A percentile compares a stretch with the other conserved stretches of the same genome.
Conservation (phyloP, 345 rosid species). For the Streptanthus diversifolius region DNA sequence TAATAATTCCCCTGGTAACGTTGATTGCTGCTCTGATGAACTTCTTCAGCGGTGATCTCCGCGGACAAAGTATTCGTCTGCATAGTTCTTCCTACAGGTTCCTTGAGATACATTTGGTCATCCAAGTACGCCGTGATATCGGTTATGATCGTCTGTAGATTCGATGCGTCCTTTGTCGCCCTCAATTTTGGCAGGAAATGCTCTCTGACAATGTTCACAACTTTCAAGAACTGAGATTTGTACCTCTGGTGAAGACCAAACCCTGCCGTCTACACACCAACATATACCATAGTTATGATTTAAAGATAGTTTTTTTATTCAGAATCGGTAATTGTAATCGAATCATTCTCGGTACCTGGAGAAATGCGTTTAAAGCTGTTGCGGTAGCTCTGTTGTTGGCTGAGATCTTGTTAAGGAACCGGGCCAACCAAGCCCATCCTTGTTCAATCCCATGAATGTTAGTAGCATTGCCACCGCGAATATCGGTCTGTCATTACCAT, state of each 20-base stretch:
- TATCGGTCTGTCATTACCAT: constrained; percentile 56
- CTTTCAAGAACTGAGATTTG: constrained; percentile 65
- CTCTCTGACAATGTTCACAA: constrained; percentile 48
- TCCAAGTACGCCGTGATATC: constrained; percentile 60
- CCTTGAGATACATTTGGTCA: constrained; percentile 51
- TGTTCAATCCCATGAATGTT: constrained; percentile 65
- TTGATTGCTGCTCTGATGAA: constrained; percentile 23
- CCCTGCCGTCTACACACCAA: constrained; percentile 64
- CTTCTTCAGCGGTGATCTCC: constrained; percentile 38
- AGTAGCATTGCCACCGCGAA: constrained; percentile 39
- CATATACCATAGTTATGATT: background rate
- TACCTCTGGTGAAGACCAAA: constrained; percentile 58
- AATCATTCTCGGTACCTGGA: constrained; percentile 16
- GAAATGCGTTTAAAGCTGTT: constrained; percentile 68
- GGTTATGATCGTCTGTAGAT: constrained; percentile 39
- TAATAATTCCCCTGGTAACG: constrained; percentile 14
- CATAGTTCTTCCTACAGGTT: constrained; percentile 67
- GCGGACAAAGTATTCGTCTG: constrained; percentile 41
- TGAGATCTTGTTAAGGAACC: constrained; percentile 59
- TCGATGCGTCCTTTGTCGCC: constrained; percentile 42
- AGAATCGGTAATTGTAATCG: background rate
- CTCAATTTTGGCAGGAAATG: constrained; percentile 54
- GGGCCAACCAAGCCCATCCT: constrained; percentile 88
- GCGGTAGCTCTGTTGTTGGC: constrained; percentile 55
- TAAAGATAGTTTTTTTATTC: background rate